Evolutionary conservation across 495 filamentous ascomycete genomes (phyloP), one percentile per base, ranked within the genome.

Genomic region (Glutinoglossum americanum): DNA sequence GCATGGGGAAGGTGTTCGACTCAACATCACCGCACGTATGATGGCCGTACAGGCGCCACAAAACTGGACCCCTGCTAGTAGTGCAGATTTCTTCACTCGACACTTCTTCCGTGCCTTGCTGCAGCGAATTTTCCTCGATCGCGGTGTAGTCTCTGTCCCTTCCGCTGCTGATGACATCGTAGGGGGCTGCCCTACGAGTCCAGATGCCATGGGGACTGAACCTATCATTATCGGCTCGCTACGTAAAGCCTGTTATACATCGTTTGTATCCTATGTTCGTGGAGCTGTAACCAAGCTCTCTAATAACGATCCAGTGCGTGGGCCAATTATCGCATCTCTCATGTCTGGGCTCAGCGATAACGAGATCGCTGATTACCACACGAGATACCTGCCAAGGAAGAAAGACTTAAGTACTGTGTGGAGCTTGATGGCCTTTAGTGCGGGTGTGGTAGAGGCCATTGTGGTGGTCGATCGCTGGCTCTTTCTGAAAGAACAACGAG

Each of bases 11-110:
- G 89, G 88, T 19, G 71, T 94, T 51, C 76, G 85, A 27, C 74
- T 97, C 58, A 97, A 98, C 66, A 94, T 98, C 64, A 98, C 92
- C 0, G 88, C 92, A 0, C 76, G 93, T 27, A 92, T 93, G 78
- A 94, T 96, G 92, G 89, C 88, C 33, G 84, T 90, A 15, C 92
- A 98, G 70, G 92, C 92, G 1, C 89, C 90, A 0, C 75, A 82
- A 28, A 97, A 97, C 66, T 98, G 92, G 92, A 85, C 83, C 9
- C 67, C 71, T 15, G 72, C 74, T 23, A 87, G 93, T 48, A 92
- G 85, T 66, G 84, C 88, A 30, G 71, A 70, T 1, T 97, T 96
- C 71, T 96, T 97, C 71, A 92, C 82, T 0, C 77, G 92, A 5
- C 92, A 98, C 64, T 95, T 89, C 69, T 98, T 87, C 71, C 84